Evolutionary conservation across 768 basidiomycete genomes (phyloP), one percentile per base, ranked within the genome.

Genomic region (Cystobasidium onofrii): DNA sequence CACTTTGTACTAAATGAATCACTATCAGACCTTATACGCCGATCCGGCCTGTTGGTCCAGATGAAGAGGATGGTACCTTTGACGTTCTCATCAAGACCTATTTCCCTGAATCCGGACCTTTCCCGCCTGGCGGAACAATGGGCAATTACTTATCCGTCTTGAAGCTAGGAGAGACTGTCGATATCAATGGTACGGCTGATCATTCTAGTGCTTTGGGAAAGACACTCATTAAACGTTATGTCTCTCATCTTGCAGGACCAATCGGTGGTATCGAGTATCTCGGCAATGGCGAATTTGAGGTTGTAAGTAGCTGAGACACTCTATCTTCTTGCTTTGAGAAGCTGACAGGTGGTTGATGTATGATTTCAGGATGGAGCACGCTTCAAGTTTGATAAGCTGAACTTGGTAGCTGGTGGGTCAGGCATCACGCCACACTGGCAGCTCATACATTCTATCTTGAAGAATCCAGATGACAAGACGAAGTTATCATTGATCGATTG

Each of bases 181-280:
- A 66, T 36, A 44, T 66, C 41, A 66, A 39, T 33, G 64, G 64
- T 36, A n/a, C n/a, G n/a, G n/a, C n/a, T n/a, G n/a, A n/a, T n/a
- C n/a, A n/a, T n/a, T n/a, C n/a, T n/a, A n/a, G n/a, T n/a, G n/a
- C n/a, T n/a, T n/a, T n/a, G n/a, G n/a, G n/a, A n/a, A n/a, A n/a
- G n/a, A n/a, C n/a, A n/a, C n/a, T n/a, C n/a, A n/a, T n/a, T 39
- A 15, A 39, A 6, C 15, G 7, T 6, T 39, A 39, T n/a, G n/a
- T 39, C 39, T 39, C 15, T 15, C n/a, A n/a, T 39, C 39, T 39
- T 15, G 39, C 15, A 39, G 39, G 39, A 39, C 61, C 61, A 7
- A 29, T 36, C 61, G 61, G 61, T 7, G 61, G 31, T 9, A 63
- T 63, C 10, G 25, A 9, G n/a, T 63, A 63, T 36, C 27, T 31